phyloP scores from a whole-genome alignment of 306 rosid species.

The Quercus wislizeni region DNA sequence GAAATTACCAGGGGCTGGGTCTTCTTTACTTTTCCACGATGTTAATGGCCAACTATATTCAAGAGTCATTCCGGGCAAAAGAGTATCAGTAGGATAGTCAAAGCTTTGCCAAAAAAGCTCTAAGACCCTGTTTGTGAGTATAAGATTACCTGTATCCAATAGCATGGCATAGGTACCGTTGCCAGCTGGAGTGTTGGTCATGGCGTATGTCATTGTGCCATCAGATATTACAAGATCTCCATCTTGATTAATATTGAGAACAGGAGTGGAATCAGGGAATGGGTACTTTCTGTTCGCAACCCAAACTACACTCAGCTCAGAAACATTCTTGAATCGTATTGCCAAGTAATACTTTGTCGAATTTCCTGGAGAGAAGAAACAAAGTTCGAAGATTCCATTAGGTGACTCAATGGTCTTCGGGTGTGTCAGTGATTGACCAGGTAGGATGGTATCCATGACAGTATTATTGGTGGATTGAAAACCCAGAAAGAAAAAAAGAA shows the following conservation, averaged over 20 bases:
- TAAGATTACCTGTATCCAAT: not conserved
- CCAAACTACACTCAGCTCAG: not conserved
- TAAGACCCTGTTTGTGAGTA: not conserved
- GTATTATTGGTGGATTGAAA: no score
- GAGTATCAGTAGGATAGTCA: not conserved
- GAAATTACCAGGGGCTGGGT: not conserved
- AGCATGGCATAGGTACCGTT: not conserved
- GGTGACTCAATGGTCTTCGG: not conserved
- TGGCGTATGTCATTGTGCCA: no score
- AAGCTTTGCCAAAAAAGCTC: not conserved
- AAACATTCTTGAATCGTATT: not conserved
- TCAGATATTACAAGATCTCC: not conserved
- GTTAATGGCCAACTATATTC: fast-evolving
- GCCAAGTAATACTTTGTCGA: not conserved
- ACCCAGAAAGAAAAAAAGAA: no score
- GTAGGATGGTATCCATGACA: not conserved
- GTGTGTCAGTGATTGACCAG: not conserved
- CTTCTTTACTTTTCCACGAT: not conserved
- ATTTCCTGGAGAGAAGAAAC: not conserved
- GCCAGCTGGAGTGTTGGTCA: not conserved
- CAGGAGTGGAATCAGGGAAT: not conserved
- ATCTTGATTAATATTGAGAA: not conserved
- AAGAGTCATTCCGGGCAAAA: not conserved
- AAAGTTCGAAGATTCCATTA: not conserved
- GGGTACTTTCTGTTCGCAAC: not conserved